Evolutionary conservation across 345 rosid species (phyloP).

Genomic region (Aquilaria yunnanensis): DNA sequence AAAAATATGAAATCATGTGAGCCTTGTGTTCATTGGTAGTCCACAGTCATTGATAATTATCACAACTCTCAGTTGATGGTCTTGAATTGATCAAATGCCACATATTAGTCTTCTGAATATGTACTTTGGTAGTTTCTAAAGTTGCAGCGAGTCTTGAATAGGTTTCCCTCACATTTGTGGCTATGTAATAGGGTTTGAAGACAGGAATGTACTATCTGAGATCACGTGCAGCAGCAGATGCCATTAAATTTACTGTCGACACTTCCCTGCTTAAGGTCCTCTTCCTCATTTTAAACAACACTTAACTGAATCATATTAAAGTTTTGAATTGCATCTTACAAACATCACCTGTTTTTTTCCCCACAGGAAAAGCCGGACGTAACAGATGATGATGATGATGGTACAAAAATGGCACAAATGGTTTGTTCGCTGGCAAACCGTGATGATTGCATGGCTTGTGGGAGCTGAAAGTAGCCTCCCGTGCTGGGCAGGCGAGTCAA

Average conservation of each 20-base stretch:
- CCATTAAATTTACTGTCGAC: constrained; percentile 96
- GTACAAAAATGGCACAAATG: constrained; percentile 71
- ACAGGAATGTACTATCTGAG: constrained; percentile 92
- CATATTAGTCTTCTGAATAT: no score
- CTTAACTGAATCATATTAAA: not conserved
- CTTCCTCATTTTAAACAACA: not conserved
- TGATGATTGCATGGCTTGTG: constrained; percentile 87
- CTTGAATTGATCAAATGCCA: no score
- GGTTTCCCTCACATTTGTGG: not conserved
- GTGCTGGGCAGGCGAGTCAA: not conserved
- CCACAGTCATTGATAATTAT: no score
- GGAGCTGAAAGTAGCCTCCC: constrained; percentile 31
- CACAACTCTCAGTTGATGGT: no score
- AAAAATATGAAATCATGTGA: no score
- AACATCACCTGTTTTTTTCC: not conserved
- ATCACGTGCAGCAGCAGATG: constrained; percentile 95
- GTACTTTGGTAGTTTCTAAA: no score
- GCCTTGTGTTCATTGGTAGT: no score
- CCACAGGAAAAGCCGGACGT: constrained; percentile 36
- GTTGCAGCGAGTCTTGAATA: no score
- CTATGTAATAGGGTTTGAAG: constrained; percentile 59
- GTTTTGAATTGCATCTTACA: not conserved
- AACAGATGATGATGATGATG: constrained; percentile 31
- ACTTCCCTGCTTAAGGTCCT: constrained; percentile 56
- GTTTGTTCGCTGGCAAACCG: constrained; percentile 83